A percentile compares a stretch with the other conserved stretches of the same genome.
Evolutionary conservation across 2,329 filamentous ascomycete species (phyloP).

Genomic region (Harringtonia aguacate): DNA sequence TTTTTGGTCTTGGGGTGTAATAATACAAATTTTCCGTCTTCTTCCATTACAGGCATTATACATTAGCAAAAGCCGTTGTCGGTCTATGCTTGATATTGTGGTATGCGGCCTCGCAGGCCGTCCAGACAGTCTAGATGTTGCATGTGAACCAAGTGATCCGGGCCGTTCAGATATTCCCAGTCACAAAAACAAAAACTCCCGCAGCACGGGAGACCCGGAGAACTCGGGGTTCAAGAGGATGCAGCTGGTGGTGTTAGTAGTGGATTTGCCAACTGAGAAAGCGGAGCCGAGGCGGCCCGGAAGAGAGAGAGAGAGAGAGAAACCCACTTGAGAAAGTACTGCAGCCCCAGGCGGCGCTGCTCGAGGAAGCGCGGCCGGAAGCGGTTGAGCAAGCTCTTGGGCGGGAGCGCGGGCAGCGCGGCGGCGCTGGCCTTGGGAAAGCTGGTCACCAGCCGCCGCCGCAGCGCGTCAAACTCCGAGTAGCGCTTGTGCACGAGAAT

Average conservation of each 20-base stretch:
- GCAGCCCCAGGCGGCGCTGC: slow-evolving; percentile 67
- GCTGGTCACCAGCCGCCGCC: slow-evolving; percentile 59
- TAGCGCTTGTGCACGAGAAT: slow-evolving; percentile 65
- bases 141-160: no score
- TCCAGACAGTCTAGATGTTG: no score
- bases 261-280: neutral
- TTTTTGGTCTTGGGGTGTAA: no score
- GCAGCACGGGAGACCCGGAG: slow-evolving; percentile 78
- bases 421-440: slow-evolving; percentile 69
- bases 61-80: no score
- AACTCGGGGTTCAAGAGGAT: slow-evolving; percentile 90
- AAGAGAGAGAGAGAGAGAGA: neutral
- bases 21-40: no score
- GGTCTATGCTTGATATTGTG: no score
- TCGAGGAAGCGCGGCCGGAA: slow-evolving; percentile 82
- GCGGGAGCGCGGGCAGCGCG: slow-evolving; percentile 81
- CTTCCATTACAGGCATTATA: no score
- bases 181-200: slow-evolving; percentile 74
- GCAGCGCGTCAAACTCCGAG: slow-evolving; percentile 84
- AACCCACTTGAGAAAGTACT: slow-evolving; percentile 86
- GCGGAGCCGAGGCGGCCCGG: neutral
- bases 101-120: no score
- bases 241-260: slow-evolving; percentile 46
- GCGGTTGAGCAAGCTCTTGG: slow-evolving; percentile 81
- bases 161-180: no score